Evolutionary conservation across 805 yeast genomes (phyloP), one percentile per base, ranked within the genome.

Genomic region (Candida corydali): DNA sequence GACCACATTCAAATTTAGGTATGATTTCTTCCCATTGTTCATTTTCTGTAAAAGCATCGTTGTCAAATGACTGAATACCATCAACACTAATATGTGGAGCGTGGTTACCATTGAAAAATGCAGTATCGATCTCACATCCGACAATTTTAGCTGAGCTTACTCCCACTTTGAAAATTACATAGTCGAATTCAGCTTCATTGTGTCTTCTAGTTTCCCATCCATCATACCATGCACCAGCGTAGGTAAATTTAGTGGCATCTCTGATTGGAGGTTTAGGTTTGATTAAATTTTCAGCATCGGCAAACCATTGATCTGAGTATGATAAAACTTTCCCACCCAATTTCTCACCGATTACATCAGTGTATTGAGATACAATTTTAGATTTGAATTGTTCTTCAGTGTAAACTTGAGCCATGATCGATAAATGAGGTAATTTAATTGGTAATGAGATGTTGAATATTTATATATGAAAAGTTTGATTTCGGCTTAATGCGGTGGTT

Each of bases 181-280:
- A 91, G 55, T 91, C 98, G 28, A 84, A 83, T 38, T 78, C 86
- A 38, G 70, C 85, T 1, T 77, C 63, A 59, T 91, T 91, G 69
- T 91, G 98, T 62, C 98, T 75, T 57, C 97, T 74, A 9, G 98
- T 91, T 61, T 91, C 98, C 98, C 98, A 91, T 16, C 98, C 98
- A 49, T 91, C 98, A 56, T 86, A 91, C 96, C 97, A 91, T 3
- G 96, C 96, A 35, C 98, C 98, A 3, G 89, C 76, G 41, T 75
- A 83, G 2, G 81, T 77, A 59, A 87, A 89, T 50, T 75, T 72
- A 19, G 88, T 82, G 8, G 84, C 82, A 50, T 87, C 95, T 52
- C 94, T 70, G 39, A 86, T 75, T 2, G 97, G 95, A 3, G 81
- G 73, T 31, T 71, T 73, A 26, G 96, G 89, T 54, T 85, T 80